Evolutionary conservation across 1,284 basidiomycete species (phyloP).

Genomic region (Pseudozyma tsukubaensis): DNA sequence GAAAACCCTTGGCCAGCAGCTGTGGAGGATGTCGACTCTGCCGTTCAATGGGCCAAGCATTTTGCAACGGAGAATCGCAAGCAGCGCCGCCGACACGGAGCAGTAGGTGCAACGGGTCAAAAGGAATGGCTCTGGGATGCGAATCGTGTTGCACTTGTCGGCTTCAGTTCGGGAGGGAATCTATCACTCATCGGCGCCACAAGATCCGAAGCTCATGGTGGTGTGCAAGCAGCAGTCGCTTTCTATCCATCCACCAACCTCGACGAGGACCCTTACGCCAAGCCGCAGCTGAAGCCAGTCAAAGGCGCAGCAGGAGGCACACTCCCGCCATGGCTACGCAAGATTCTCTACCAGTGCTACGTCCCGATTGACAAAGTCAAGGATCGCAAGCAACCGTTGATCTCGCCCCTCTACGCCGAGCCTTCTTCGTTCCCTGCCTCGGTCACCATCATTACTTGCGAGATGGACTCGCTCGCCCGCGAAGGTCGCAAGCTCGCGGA

Average conservation of each 20-base stretch:
- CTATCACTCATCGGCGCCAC: slow-evolving; percentile 40
- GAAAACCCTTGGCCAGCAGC: slow-evolving; percentile 80
- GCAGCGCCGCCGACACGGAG: slow-evolving; percentile 33
- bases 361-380: slow-evolving; percentile 29
- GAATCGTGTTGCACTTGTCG: slow-evolving; percentile 45
- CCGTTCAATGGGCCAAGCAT: slow-evolving; percentile 74
- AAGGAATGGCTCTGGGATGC: slow-evolving; percentile 47
- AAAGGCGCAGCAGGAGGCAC: slow-evolving; percentile 43
- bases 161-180: slow-evolving; percentile 55
- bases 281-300: slow-evolving; percentile 41
- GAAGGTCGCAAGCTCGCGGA: slow-evolving; percentile 40
- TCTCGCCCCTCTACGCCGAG: slow-evolving; percentile 47
- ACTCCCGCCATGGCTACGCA: slow-evolving; percentile 40
- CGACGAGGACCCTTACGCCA: slow-evolving; percentile 46
- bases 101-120: slow-evolving; percentile 23
- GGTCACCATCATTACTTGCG: slow-evolving; percentile 47
- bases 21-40: slow-evolving; percentile 78
- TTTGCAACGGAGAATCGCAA: slow-evolving; percentile 32
- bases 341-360: slow-evolving; percentile 46
- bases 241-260: slow-evolving; percentile 57
- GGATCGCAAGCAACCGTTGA: slow-evolving; percentile 41
- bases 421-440: slow-evolving; percentile 29
- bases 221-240: slow-evolving; percentile 41
- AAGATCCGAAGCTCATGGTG: slow-evolving; percentile 22
- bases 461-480: slow-evolving; percentile 44